Base-by-base conservation (phyloP, 1,284 basidiomycete genomes). In the Bondarzewia mesenterica region DNA sequence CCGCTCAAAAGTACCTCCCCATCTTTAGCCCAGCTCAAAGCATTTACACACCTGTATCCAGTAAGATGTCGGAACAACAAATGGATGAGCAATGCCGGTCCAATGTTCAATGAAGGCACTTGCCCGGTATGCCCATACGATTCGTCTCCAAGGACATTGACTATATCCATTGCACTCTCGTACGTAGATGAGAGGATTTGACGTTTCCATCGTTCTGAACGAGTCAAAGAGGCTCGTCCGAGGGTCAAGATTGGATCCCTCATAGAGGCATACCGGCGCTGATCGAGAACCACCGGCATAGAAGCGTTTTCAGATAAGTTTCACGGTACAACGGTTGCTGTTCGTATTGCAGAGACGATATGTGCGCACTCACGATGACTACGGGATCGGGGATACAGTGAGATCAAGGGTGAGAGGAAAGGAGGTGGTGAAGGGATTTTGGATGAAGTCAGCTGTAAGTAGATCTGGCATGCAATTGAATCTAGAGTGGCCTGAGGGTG, bases 21-120 rank as follows among this genome's bases (percentile, higher is more conserved):
- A 52, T 85, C 78, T 47, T 74, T 73, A 2, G 83, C 81, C 92
- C 92, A 95, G 51, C 80, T 85, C 14, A 94, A 62, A 8, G 92
- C 89, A 60, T 93, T 93, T 15, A 93, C 86, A 57, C 89, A 93
- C 46, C 85, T 84, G 50, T 2, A 7, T 21, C 7, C 23, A 40
- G 12, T 18, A 15, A 43, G 15, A 27, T 43, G n/a, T n/a, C n/a
- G 12, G n/a, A n/a, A 32, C 26, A 45, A 42, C 35, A 27, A 29
- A 7, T 45, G 10, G 16, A 23, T 37, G 36, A 37, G 38, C 8
- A 12, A 35, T 27, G n/a, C 36, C 42, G 18, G 22, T 20, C 20
- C 42, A 51, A 37, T 36, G 21, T 21, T 48, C 18, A 35, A 16
- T n/a, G 42, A 25, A 27, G 25, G 18, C 25, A 57, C 73, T 57